These are phyloP conservation scores for Halteria grandinella DNA, from an alignment of 73 alveolate species.

Conservation along the genomic window DNA sequence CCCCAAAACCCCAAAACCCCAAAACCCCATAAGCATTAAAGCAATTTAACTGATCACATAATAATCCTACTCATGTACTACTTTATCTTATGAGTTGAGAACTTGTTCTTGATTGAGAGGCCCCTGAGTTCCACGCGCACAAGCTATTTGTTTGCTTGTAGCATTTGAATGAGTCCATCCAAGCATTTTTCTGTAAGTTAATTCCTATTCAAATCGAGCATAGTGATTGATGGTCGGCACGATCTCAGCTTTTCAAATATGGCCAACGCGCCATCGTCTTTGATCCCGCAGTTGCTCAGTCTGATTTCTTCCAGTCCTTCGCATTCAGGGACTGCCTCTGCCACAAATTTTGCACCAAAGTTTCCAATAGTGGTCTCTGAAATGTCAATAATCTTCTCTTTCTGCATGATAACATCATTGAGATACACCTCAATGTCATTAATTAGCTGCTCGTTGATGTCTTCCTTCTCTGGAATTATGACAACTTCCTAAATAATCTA, in stretches of 20 bases:
- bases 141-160: neutral
- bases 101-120: slow-evolving; percentile 1
- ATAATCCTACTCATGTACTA: slow-evolving; percentile 8
- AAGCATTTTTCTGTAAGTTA: slow-evolving; percentile 20
- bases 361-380: slow-evolving; percentile 45
- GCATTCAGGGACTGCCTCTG: slow-evolving; percentile 16
- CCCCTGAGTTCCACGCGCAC: slow-evolving; percentile 30
- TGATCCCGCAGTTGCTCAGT: slow-evolving; percentile 21
- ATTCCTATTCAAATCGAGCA: slow-evolving; percentile 14
- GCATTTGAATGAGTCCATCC: slow-evolving; percentile 3
- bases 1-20: no score
- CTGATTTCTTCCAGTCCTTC: slow-evolving; percentile 45
- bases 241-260: slow-evolving; percentile 36
- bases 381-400: slow-evolving; percentile 42
- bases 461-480: slow-evolving; percentile 39
- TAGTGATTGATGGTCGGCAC: neutral
- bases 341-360: slow-evolving; percentile 48
- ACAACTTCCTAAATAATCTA: neutral
- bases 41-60: no score
- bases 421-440: slow-evolving; percentile 30
- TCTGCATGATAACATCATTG: slow-evolving; percentile 50
- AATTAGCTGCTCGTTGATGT: slow-evolving; percentile 15
- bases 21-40: no score
- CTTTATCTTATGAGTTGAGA: slow-evolving; percentile 8
- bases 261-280: slow-evolving; percentile 35